Evolutionary conservation across 371 early-diverging fungal species (phyloP).

Genomic region (Nematocida major): DNA sequence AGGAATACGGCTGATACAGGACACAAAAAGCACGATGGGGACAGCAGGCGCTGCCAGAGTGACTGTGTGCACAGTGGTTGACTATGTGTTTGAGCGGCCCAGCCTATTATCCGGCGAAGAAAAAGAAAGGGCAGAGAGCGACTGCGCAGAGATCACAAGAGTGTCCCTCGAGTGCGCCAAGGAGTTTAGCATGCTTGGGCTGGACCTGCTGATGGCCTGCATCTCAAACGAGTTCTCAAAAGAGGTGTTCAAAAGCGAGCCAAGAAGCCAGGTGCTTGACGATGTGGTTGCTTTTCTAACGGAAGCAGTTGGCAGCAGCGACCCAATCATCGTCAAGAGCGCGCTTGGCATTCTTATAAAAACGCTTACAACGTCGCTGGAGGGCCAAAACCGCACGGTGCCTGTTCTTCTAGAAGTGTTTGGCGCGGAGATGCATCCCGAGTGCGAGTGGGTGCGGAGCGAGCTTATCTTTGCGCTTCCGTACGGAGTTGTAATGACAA

Average conservation of each 20-base stretch:
- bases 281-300: constrained; percentile 15
- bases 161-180: not conserved
- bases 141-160: constrained; percentile 20
- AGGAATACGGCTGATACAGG: constrained; percentile 21
- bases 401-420: not conserved
- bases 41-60: constrained; percentile 13
- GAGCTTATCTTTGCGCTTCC: constrained; percentile 30
- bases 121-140: not conserved
- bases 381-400: not conserved
- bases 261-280: not conserved
- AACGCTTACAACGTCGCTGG: not conserved
- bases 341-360: not conserved
- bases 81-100: constrained; percentile 30
- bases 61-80: constrained; percentile 12
- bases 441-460: not conserved
- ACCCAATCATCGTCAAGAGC: not conserved
- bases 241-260: not conserved
- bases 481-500: not conserved
- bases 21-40: not conserved
- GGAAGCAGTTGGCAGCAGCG: not conserved
- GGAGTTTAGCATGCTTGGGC: not conserved
- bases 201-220: constrained; percentile 18
- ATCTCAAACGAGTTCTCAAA: not conserved
- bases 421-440: not conserved
- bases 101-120: not conserved